Evolutionary conservation across 805 yeast species (phyloP), one percentile per base, ranked within the genome.

Genomic region (Myxozyma geophila): DNA sequence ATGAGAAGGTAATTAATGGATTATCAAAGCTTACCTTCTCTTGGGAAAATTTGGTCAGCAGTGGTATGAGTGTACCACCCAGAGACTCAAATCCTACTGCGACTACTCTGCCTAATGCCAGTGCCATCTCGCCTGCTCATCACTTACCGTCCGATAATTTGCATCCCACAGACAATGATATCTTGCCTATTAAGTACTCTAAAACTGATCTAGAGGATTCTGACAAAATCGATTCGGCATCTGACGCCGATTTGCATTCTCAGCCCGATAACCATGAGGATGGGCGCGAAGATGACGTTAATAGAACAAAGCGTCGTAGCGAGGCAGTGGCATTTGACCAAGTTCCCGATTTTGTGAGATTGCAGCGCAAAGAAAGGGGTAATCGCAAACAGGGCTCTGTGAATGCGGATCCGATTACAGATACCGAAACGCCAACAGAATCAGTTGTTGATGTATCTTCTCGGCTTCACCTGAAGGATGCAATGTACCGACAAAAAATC

Each of bases 1-100:
- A 70, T 50, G 66, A 69, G 17, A 70, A 73, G 17, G 73, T 74
- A 12, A 33, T 54, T 10, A 54, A 36, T 8, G 40, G 40, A 13
- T 28, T 54, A 10, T 35, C 58, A 17, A 49, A 19, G 37, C 46
- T 47, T 33, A 63, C 64, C 15, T 50, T 54, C 37, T 51, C 52
- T 0, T 46, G 54, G 48, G 44, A 60, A 47, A 28, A 47, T 8
- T 41, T n/a, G 19, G 35, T 40, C 36, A 9, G 50, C 43, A 9
- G 15, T 41, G 8, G 36, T 43, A 15, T 10, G n/a, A 15, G n/a
- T 15, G 40, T 3, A 7, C 53, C 33, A 19, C n/a, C 41, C 7
- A 39, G n/a, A 39, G 41, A 39, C 41, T 12, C 41, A 7, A 39
- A 12, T 39, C n/a, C n/a, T 12, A 12, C 41, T 39, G n/a, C 13